Base-by-base conservation (phyloP, 148 eudicot species). In the Persicaria tinctoria region DNA sequence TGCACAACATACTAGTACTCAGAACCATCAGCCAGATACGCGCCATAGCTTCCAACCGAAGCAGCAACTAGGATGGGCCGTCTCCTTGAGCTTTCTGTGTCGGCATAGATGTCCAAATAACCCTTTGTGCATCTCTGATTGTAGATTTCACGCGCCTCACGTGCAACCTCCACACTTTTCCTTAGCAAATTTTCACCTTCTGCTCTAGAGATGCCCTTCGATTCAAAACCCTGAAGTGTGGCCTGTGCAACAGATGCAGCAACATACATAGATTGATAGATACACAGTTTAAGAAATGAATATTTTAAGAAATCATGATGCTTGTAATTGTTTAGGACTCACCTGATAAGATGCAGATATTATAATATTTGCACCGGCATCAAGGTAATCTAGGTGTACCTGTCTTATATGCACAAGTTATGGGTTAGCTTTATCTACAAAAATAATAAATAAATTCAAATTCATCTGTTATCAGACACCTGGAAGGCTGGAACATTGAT, bases 31-130 rank as follows among this genome's bases (percentile, higher is more conserved):
- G 93, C 93, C 17, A 89, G 74, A 79, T 84, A 89, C 27, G 93
- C 93, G 5, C 93, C 93, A 74, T 87, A 89, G 79, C 93, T 87
- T n/a, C 93, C 93, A 6, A 87, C 85, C 11, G 93, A 89, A 57
- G 91, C 93, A 60, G 89, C 93, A 73, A 89, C 89, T 6, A 89
- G 53, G 63, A 87, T 75, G 4, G 91, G 91, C 46, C 49, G 38
- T 68, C 66, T 85, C 51, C 54, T 70, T 16, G 20, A 46, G 48
- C 10, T 23, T 8, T n/a, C 70, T 41, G 46, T 77, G 10, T 74
- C 73, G 5, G 27, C 80, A 9, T 23, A 46, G 46, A 74, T 17
- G 56, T 89, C 89, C 79, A 75, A 77, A 16, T 82, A 84, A 50
- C 83, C 83, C 80, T 89, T 84, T 23, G 82, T 60, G 20, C 75